Base-by-base conservation (phyloP, 345 rosid species). In the Gossypium mustelinum region DNA sequence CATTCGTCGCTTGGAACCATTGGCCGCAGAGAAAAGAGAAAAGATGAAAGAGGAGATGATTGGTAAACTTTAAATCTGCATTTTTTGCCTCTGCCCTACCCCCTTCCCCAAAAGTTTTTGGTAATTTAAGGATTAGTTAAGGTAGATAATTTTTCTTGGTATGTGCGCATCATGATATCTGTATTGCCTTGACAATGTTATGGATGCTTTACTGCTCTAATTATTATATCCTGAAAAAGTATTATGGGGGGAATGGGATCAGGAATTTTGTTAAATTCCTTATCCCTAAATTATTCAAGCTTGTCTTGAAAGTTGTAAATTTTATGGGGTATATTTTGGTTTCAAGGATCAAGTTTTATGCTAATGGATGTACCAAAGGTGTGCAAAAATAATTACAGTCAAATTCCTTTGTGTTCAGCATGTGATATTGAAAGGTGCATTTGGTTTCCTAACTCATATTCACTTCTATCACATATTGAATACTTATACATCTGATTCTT, bases 31-130 rank as follows among this genome's bases (percentile, higher is more conserved):
- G 71, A 91, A 95, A 82, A 82, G 93, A 80, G 98, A 93, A 83
- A 93, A 91, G 82, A 89, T 95, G 99, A 95, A 95, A 87, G 97
- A 93, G 78, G 99, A 95, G 87, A 94, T 93, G 93, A 84, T 93
- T 68, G 90, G 99, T 95, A 84, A 83, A 90, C 73, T 79, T 48
- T 3, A 13, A 20, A 71, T 27, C 44, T 69, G 44, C 13, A 16
- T 27, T 51, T 63, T 51, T 69, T 69, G 9, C 16, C 11, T 69
- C 17, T 51, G 27, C 7, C 1, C 41, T 34, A 7, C 41, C 41
- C 41, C 41, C 41, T 34, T 5, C 41, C 41, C 41, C 41, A 34
- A 34, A 34, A 34, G 41, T 5, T 34, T 34, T 34, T 34, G 7
- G 41, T 16, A 9, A 41, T 9, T n/a, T 13, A 18, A 64, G n/a